Evolutionary conservation across 805 yeast species (phyloP).

Genomic region (Candida caryicola): DNA sequence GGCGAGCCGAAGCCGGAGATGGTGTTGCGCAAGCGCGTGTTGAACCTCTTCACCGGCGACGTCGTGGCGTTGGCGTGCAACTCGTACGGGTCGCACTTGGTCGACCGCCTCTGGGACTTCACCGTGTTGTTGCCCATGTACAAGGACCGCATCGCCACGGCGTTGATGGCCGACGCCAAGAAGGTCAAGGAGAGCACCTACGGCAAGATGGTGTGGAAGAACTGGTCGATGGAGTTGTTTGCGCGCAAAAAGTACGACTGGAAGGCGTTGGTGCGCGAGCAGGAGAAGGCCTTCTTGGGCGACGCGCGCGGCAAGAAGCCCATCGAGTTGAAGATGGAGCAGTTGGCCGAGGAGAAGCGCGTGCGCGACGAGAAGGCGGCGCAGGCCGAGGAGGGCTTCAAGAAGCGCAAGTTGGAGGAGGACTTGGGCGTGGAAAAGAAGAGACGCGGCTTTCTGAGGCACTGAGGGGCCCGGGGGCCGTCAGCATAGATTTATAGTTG

Average conservation of each 20-base stretch:
- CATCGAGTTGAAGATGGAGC: slow-evolving; percentile 42
- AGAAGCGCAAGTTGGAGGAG: slow-evolving; percentile 23
- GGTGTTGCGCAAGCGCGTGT: slow-evolving; percentile 61
- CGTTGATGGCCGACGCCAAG: slow-evolving; percentile 55
- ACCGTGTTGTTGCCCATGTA: slow-evolving; percentile 74
- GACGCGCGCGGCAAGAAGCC: slow-evolving; percentile 31
- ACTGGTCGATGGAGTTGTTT: slow-evolving; percentile 86
- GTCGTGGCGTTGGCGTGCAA: slow-evolving; percentile 68
- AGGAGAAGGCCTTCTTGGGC: slow-evolving; percentile 32
- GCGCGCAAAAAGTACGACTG: slow-evolving; percentile 75
- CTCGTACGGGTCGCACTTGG: slow-evolving; percentile 87
- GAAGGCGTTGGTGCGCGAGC: slow-evolving; percentile 60
- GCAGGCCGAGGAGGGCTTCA: slow-evolving; percentile 17
- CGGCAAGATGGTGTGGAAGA: slow-evolving; percentile 92
- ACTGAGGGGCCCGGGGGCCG: too few relatives aligned
- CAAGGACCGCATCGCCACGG: slow-evolving; percentile 80
- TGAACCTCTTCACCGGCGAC: slow-evolving; percentile 59
- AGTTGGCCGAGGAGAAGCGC: slow-evolving; percentile 30
- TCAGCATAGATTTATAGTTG: too few relatives aligned
- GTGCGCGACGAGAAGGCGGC: slow-evolving; percentile 24
- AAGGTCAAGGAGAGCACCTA: slow-evolving; percentile 80
- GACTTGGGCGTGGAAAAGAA: slow-evolving; percentile 7
- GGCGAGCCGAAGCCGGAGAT: slow-evolving; percentile 43
- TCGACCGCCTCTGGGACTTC: slow-evolving; percentile 81
- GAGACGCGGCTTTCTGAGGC: too few relatives aligned